A percentile compares a stretch with the other conserved stretches of the same genome.
These are phyloP conservation scores for Lophiostoma macrostomum DNA, from an alignment of 495 filamentous ascomycete species.

Conservation along the genomic window DNA sequence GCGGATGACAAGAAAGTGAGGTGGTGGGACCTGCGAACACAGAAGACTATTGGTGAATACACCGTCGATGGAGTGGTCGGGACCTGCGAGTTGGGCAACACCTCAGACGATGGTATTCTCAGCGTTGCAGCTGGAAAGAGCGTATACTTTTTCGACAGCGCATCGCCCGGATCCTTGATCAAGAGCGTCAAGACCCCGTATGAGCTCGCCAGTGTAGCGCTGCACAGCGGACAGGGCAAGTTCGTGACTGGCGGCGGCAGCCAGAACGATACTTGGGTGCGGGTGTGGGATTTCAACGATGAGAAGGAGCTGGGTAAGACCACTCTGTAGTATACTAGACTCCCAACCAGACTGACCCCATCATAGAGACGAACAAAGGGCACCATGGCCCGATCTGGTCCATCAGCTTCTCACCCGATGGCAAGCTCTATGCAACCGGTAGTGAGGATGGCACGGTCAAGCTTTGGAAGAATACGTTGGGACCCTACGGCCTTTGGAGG, in stretches of 20 bases:
- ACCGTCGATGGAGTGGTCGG: conserved; percentile 77
- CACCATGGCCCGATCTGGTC: conserved; percentile 98
- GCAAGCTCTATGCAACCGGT: conserved; percentile 91
- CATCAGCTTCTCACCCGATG: conserved; percentile 87
- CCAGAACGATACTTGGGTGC: conserved; percentile 87
- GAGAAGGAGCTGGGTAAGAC: conserved; percentile 69
- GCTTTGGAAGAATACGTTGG: conserved; percentile 72
- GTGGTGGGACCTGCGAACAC: conserved; percentile 87
- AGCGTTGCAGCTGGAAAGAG: conserved; percentile 79
- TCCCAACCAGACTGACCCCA: not conserved
- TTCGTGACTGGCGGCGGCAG: conserved; percentile 74
- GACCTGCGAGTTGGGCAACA: conserved; percentile 71
- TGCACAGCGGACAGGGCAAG: conserved; percentile 75
- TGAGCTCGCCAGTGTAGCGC: conserved; percentile 82
- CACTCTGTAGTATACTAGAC: not conserved
- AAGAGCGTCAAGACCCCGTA: conserved; percentile 74
- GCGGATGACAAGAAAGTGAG: conserved; percentile 86
- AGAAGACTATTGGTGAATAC: conserved; percentile 66
- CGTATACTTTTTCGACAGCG: conserved; percentile 88
- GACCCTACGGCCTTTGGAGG: conserved; percentile 67
- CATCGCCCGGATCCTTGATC: conserved; percentile 62
- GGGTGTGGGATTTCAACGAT: conserved; percentile 82
- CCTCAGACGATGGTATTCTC: conserved; percentile 42
- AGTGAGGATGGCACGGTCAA: conserved; percentile 98
- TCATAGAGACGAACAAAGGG: conserved; percentile 82